Conservation (phyloP, 2,329 filamentous ascomycete species). For the Orbilia brochopaga region DNA sequence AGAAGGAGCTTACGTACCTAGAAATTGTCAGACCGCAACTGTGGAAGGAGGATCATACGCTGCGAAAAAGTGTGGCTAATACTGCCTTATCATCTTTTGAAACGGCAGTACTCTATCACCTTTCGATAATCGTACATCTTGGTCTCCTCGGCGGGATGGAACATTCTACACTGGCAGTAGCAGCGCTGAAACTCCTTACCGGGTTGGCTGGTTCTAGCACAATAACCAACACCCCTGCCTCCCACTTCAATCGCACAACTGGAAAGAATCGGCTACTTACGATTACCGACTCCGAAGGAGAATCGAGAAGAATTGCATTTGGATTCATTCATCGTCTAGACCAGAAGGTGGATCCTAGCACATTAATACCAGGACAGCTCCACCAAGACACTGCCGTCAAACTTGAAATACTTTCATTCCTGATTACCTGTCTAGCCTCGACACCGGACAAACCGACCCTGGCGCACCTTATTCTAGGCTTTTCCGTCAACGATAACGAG, state of each 20-base stretch:
- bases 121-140: constrained; percentile 79
- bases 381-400: constrained; percentile 66
- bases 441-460: constrained; percentile 80
- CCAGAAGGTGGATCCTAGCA: constrained; percentile 35
- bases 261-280: constrained; percentile 84
- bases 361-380: constrained; percentile 27
- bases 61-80: constrained; percentile 70
- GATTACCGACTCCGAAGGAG: constrained; percentile 80
- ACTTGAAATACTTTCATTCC: constrained; percentile 80
- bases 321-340: constrained; percentile 55
- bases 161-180: constrained; percentile 78
- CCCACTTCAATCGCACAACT: constrained; percentile 67
- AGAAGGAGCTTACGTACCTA: constrained; percentile 87
- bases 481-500: constrained; percentile 66
- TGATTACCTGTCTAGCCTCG: constrained; percentile 78
- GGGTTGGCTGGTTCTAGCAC: constrained; percentile 84
- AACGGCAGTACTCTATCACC: constrained; percentile 82
- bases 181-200: constrained; percentile 80
- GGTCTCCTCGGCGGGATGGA: constrained; percentile 86
- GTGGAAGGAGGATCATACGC: constrained; percentile 68
- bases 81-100: constrained; percentile 86
- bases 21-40: constrained; percentile 83
- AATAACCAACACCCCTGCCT: constrained; percentile 69
- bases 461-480: constrained; percentile 88
- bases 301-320: constrained; percentile 77